Conservation (phyloP, 1,284 basidiomycete genomes). For the Pseudozyma thailandica region DNA sequence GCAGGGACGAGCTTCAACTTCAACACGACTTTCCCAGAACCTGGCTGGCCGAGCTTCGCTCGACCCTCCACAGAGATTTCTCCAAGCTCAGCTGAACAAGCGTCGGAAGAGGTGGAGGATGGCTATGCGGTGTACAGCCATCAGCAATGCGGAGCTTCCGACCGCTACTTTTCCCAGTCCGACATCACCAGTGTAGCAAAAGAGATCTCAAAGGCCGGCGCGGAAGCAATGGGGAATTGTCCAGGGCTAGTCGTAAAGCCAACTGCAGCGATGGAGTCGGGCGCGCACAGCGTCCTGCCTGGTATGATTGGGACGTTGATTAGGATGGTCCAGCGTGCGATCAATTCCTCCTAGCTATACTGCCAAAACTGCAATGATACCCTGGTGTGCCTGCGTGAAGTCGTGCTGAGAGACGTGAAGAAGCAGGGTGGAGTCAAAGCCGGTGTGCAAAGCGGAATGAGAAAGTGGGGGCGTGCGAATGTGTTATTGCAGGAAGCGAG, state of each 20-base stretch:
- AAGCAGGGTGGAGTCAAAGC: slow-evolving; percentile 3
- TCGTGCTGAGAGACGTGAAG: too few relatives aligned
- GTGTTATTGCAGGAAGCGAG: slow-evolving; percentile 16
- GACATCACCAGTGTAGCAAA: slow-evolving; percentile 12
- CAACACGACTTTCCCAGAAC: slow-evolving; percentile 6
- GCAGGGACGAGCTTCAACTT: slow-evolving; percentile 14
- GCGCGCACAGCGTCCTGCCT: slow-evolving; percentile 12
- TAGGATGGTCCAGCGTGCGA: slow-evolving; percentile 18
- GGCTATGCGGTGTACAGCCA: slow-evolving; percentile 9
- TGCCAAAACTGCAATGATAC: neutral
- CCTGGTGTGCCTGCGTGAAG: too few relatives aligned
- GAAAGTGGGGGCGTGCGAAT: neutral
- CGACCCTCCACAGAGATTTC: neutral
- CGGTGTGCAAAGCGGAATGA: neutral
- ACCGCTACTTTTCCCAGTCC: slow-evolving; percentile 18
- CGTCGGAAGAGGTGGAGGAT: neutral
- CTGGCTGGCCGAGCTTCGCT: slow-evolving; percentile 8
- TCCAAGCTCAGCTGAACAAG: neutral
- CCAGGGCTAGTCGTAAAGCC: slow-evolving; percentile 4
- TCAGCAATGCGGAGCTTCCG: slow-evolving; percentile 23
- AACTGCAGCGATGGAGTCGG: slow-evolving; percentile 17
- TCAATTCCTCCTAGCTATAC: neutral
- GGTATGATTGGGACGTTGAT: slow-evolving; percentile 24
- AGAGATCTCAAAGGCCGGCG: slow-evolving; percentile 4
- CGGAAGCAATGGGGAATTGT: neutral